phyloP scores from a whole-genome alignment of 2,329 filamentous ascomycete species.

The Microdochium paspali region DNA sequence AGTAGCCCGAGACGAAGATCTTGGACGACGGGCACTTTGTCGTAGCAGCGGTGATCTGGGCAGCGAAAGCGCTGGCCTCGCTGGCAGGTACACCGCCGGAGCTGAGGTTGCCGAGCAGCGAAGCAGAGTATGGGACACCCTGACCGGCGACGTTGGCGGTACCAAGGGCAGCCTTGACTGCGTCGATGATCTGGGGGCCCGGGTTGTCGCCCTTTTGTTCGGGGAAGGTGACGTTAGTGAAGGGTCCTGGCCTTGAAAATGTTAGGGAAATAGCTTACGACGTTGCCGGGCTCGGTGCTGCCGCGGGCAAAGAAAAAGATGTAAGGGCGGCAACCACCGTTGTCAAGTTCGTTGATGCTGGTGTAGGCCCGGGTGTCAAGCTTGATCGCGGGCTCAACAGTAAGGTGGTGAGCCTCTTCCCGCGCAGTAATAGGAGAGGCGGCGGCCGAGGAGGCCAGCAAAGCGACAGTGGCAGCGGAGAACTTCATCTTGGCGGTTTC shows the following conservation, averaged over 20 bases:
- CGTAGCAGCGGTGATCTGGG: constrained; percentile 16
- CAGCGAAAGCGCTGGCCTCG: constrained; percentile 16
- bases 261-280: constrained; percentile 9
- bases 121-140: constrained; percentile 15
- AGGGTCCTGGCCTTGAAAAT: neutral
- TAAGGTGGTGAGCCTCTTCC: too few relatives aligned
- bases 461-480: neutral
- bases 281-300: constrained; percentile 18
- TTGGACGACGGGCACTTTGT: constrained; percentile 20
- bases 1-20: constrained; percentile 20
- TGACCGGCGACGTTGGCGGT: constrained; percentile 4
- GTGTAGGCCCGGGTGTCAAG: neutral
- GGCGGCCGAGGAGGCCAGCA: neutral
- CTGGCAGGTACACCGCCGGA: constrained; percentile 15
- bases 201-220: neutral
- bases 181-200: neutral
- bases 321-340: constrained; percentile 14
- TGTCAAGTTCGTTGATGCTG: constrained; percentile 14
- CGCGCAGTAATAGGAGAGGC: too few relatives aligned
- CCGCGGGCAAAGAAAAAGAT: constrained; percentile 22
- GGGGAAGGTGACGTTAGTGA: too few relatives aligned
- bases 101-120: constrained; percentile 15
- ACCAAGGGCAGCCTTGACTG: constrained; percentile 1
- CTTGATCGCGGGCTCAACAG: too few relatives aligned
- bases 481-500: neutral